A percentile compares a stretch with the other conserved stretches of the same genome.
Evolutionary conservation across 1,284 basidiomycete genomes (phyloP).

Genomic region (Malassezia sp.): DNA sequence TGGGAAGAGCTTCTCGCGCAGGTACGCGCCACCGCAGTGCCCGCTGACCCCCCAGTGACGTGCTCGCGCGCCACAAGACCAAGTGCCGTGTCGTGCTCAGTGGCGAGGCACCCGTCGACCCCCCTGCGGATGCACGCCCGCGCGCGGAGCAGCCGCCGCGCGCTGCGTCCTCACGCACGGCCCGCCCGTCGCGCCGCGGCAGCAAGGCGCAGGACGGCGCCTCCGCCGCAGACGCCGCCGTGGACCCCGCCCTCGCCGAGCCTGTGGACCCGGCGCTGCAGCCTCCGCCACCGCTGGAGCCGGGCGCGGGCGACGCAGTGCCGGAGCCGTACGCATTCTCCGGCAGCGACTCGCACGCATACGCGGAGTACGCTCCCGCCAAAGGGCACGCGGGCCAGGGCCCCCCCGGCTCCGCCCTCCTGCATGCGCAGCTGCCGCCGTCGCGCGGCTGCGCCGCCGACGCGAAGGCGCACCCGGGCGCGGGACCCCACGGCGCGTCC

Average conservation of each 20-base stretch:
- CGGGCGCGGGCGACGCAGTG: not conserved
- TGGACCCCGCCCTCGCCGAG: constrained; percentile 12
- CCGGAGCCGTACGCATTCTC: not conserved
- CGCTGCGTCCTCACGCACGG: not conserved
- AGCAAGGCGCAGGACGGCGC: constrained; percentile 5
- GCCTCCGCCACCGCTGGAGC: constrained; percentile 14
- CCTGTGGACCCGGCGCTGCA: constrained; percentile 15
- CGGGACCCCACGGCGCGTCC: not conserved
- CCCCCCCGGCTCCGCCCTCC: not conserved
- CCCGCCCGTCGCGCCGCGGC: not conserved
- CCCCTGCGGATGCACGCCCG: constrained; percentile 8
- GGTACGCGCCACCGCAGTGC: too few species aligned
- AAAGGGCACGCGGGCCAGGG: not conserved
- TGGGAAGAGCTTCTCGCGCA: constrained; percentile 43
- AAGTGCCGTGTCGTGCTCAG: constrained; percentile 37
- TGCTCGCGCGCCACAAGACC: constrained; percentile 40
- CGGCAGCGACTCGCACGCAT: not conserved
- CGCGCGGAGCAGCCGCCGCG: constrained; percentile 4
- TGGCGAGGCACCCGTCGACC: constrained; percentile 20
- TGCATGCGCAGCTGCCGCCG: too few species aligned
- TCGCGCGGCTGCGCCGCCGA: too few species aligned
- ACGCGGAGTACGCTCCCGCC: constrained; percentile 2
- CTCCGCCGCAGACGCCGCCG: constrained; percentile 3
- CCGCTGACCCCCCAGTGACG: constrained; percentile 29
- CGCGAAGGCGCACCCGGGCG: constrained; percentile 6